Evolutionary conservation across 1,139 yeast genomes (phyloP).

Genomic region (Maudiozyma humilis): DNA sequence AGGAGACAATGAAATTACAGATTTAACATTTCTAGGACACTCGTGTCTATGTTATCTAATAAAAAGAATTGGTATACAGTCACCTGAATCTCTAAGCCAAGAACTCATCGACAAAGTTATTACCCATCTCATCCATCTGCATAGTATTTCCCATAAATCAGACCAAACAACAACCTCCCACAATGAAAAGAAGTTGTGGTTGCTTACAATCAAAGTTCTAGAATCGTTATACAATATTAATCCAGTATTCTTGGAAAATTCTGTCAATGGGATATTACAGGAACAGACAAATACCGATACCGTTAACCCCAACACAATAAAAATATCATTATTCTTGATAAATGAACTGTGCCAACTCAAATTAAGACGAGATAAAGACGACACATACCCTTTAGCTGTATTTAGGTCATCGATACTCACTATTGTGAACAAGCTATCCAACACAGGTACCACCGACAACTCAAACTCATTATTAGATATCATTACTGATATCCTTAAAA

Average conservation of each 20-base stretch:
- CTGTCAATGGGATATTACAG: conserved; percentile 8
- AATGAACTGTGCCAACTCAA: conserved; percentile 20
- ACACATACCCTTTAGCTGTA: conserved; percentile 12
- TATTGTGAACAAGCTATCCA: conserved; percentile 12
- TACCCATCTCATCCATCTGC: conserved; percentile 11
- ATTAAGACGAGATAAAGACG: conserved; percentile 13
- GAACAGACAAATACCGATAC: conserved; percentile 4
- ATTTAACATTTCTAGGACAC: conserved; percentile 45
- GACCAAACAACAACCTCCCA: conserved; percentile 2
- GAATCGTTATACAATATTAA: conserved; percentile 27
- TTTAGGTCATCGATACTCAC: conserved; percentile 16
- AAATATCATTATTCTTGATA: conserved; percentile 15
- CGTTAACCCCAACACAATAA: conserved; percentile 9
- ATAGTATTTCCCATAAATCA: conserved; percentile 4
- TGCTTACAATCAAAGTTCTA: conserved; percentile 24
- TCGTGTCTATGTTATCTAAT: conserved; percentile 67
- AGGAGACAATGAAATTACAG: conserved; percentile 37
- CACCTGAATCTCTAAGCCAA: conserved; percentile 44
- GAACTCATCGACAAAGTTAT: conserved; percentile 13
- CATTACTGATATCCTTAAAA: conserved; percentile 1
- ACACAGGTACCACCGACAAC: background rate
- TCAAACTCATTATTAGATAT: background rate
- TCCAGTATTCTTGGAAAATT: conserved; percentile 14
- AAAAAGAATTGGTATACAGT: conserved; percentile 70
- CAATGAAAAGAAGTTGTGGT: conserved; percentile 25